Evolutionary conservation across 176 grass and related monocot genomes (phyloP).

Genomic region (Leersia perrieri): DNA sequence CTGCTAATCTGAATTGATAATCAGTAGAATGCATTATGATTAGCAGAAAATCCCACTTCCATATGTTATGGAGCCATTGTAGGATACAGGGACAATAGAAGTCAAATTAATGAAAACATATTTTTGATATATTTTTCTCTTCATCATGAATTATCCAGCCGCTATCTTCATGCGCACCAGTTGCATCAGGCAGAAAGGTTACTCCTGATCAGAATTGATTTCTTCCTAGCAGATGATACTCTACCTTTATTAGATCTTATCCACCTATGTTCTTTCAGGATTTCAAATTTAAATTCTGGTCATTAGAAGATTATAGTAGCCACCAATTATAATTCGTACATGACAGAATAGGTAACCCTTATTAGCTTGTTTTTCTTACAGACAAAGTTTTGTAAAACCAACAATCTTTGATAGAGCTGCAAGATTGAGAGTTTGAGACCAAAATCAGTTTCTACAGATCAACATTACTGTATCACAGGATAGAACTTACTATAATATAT

Average conservation of each 20-base stretch:
- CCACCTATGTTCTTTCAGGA: neutral
- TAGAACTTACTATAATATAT: neutral
- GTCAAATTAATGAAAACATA: neutral
- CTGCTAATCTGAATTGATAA: neutral
- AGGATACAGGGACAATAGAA: neutral
- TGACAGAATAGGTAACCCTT: neutral
- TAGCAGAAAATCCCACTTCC: neutral
- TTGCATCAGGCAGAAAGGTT: neutral
- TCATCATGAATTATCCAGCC: slow-evolving; percentile 24
- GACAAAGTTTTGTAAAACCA: slow-evolving; percentile 16
- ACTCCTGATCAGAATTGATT: slow-evolving; percentile 33
- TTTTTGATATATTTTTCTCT: neutral
- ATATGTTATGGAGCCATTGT: neutral
- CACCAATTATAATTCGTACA: neutral
- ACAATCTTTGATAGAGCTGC: slow-evolving; percentile 9
- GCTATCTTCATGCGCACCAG: neutral
- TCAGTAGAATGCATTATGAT: neutral
- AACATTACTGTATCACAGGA: neutral
- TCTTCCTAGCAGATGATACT: slow-evolving; percentile 5
- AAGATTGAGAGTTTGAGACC: neutral
- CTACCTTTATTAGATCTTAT: neutral
- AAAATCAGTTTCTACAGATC: neutral
- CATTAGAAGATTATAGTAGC: neutral
- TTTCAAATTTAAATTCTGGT: neutral
- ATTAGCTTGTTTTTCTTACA: neutral